Base-by-base conservation (phyloP, 768 basidiomycete species). In the Dictyophora rubrovolvata region DNA sequence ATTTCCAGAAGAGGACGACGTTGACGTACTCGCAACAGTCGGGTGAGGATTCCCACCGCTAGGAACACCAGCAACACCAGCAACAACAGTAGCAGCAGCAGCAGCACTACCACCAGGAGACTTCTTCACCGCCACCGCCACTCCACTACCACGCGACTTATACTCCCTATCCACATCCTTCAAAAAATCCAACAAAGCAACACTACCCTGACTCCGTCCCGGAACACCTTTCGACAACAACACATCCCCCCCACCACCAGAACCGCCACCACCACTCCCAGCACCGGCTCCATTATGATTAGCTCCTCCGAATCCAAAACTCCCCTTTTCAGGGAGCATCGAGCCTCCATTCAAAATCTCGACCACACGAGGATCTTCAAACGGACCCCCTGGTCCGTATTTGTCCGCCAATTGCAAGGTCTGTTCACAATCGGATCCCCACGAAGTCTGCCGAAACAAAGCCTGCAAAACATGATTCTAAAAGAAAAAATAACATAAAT, bases 401-500 rank as follows among this genome's bases (percentile, higher is more conserved):
- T 55, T 60, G 5, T 65, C 64, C 20, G 61, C 64, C 5, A 65
- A 53, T 9, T 56, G 55, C 18, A 65, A 58, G 12, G 64, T 65
- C 23, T 58, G 63, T 54, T 65, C 64, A 47, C 63, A 63, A 60
- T 65, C 64, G 20, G 62, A 63, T 16, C 64, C 64, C 64, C 64
- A 65, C n/a, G 56, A 60, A 17, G 64, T 65, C 48, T 65, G 64
- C 5, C 64, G 54, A 36, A 60, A 63, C 21, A 65, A 60, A 12
- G 64, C 62, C 42, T 65, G 64, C 49, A 63, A 57, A 21, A 65
- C 61, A 53, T 65, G 63, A 37, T 60, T 56, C 57, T 59, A 17
- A 33, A 51, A 28, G 33, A 12, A 23, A 20, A 55, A 36, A 6
- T n/a, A 42, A 37, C 18, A 55, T 17, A 5, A 20, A 47, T 14